Evolutionary conservation across 1,284 basidiomycete species (phyloP), one percentile per base, ranked within the genome.

Genomic region (Thelephora terrestris): DNA sequence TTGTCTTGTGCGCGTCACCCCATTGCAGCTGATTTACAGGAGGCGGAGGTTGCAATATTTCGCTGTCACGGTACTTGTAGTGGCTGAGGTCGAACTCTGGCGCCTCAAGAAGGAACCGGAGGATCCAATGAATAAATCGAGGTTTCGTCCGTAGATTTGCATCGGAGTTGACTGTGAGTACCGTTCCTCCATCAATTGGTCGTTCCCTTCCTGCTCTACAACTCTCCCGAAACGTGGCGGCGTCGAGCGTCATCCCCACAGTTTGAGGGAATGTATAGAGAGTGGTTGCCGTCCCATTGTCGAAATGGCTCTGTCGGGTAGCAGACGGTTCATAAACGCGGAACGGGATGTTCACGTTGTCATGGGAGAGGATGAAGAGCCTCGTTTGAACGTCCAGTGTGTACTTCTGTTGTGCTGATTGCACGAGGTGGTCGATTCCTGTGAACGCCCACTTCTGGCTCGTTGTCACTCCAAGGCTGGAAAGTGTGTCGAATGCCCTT

Each of bases 371-470:
- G 55, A 20, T 46, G 18, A 2, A 54, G 37, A 2, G 64, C n/a
- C n/a, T n/a, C n/a, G n/a, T n/a, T n/a, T n/a, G n/a, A n/a, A n/a
- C n/a, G n/a, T n/a, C n/a, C n/a, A n/a, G n/a, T n/a, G n/a, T n/a
- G n/a, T n/a, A n/a, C n/a, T n/a, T n/a, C n/a, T n/a, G n/a, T n/a
- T n/a, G n/a, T n/a, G n/a, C n/a, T n/a, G n/a, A n/a, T n/a, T n/a
- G n/a, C n/a, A n/a, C 63, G 4, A 67, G 56, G 2, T 38, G 21
- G 3, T 49, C 54, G 16, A 61, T 52, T 4, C 57, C 55, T 21
- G 61, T 50, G 1, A 54, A 49, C 0, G 61, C 61, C 66, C 66
- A 68, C 49, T 65, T 66, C 53, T 66, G 62, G 51, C 65, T 67
- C 66, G 68, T 67, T 3, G 61, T 58, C 18, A 67, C 51, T 5